phyloP scores from a whole-genome alignment of 257 asterid genomes.

The Prunella vulgaris region DNA sequence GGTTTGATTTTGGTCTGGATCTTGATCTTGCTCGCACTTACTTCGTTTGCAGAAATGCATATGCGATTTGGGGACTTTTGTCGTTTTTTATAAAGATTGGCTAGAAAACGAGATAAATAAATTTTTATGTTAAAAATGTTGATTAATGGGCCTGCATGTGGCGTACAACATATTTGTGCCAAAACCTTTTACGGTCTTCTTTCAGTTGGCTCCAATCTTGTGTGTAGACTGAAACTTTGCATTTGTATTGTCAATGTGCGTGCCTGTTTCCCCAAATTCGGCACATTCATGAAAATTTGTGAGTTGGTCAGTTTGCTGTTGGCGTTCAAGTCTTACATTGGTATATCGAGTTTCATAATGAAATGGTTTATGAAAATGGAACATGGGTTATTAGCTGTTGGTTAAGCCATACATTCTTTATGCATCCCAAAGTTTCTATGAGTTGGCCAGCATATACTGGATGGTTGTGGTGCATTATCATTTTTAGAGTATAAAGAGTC shows the following conservation, averaged over 20 bases:
- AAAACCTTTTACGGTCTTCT: background rate
- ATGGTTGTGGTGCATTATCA: too few species aligned
- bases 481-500: background rate
- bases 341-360: background rate
- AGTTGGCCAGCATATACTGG: too few species aligned
- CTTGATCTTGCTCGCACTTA: background rate
- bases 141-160: conserved; percentile 1
- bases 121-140: background rate
- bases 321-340: background rate
- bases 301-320: background rate
- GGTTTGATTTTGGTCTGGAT: background rate
- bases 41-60: background rate
- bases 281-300: background rate
- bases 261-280: background rate
- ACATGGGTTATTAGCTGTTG: background rate
- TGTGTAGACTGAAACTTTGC: background rate
- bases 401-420: background rate
- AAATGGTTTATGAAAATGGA: conserved; percentile 1
- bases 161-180: background rate
- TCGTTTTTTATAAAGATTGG: conserved; percentile 3
- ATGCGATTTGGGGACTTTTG: background rate
- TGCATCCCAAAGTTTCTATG: background rate
- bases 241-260: background rate
- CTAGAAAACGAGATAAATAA: background rate
- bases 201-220: background rate